Percentiles rank a stretch among this genome's conserved stretches.
Conservation (phyloP, 2,329 filamentous ascomycete species). For the Fusarium fracticaudum region DNA sequence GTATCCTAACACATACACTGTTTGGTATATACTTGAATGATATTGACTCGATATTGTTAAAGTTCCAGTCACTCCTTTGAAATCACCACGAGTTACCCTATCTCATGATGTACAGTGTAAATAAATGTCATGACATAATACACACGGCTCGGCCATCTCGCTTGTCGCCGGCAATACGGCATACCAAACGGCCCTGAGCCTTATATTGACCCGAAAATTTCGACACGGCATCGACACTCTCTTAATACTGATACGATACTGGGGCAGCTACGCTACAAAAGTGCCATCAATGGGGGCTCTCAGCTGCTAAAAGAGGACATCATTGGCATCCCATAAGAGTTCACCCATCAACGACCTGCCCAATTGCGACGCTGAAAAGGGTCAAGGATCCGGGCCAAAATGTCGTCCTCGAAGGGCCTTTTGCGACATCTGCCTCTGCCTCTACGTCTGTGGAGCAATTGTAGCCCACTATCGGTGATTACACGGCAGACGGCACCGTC, state of each 20-base stretch:
- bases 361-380: constrained; percentile 39
- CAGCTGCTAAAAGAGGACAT: constrained; percentile 25
- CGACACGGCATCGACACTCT: constrained; percentile 13
- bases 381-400: constrained; percentile 32
- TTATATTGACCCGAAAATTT: constrained; percentile 38
- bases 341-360: constrained; percentile 34
- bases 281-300: constrained; percentile 39
- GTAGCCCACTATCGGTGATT: constrained; percentile 34
- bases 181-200: constrained; percentile 12
- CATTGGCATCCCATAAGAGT: constrained; percentile 22
- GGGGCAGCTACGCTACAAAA: constrained; percentile 41
- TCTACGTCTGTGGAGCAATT: constrained; percentile 39
- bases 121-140: constrained; percentile 15
- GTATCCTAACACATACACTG: rapidly evolving
- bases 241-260: constrained; percentile 7
- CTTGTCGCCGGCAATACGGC: constrained; percentile 40
- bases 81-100: neutral
- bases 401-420: constrained; percentile 43
- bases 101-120: constrained; percentile 32
- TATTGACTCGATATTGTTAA: neutral
- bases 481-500: constrained; percentile 23
- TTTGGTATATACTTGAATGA: neutral
- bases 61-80: neutral
- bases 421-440: constrained; percentile 42
- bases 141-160: constrained; percentile 37